These are phyloP conservation scores for Dianthus caryophyllus DNA, from an alignment of 148 eudicot genomes.

Conservation along the genomic window DNA sequence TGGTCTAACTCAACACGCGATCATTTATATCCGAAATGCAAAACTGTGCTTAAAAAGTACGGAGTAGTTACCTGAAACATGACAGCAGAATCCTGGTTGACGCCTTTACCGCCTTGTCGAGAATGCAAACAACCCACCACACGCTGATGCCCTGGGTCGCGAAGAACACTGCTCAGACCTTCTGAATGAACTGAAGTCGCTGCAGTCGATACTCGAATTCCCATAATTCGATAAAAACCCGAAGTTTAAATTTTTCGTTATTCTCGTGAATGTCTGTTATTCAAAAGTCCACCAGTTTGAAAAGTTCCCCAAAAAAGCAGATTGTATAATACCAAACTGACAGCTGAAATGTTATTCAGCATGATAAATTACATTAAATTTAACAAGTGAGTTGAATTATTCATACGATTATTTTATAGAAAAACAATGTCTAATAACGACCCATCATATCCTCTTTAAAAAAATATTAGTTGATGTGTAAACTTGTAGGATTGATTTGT, in stretches of 20 bases:
- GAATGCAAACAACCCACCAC: conserved; percentile 15
- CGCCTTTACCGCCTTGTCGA: conserved; percentile 20
- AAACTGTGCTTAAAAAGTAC: neutral
- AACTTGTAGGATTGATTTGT: conserved; percentile 23
- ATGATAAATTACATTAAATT: conserved; percentile 1
- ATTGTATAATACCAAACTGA: conserved; percentile 13
- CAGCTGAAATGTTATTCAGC: conserved; percentile 1
- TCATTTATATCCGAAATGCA: too few species aligned
- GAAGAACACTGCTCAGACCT: conserved; percentile 26
- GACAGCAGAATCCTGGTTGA: conserved; percentile 28
- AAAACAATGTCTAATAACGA: neutral
- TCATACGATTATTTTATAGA: neutral
- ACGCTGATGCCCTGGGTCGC: conserved; percentile 16
- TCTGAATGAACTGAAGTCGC: conserved; percentile 18
- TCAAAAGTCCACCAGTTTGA: conserved; percentile 13
- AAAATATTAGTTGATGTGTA: conserved; percentile 19
- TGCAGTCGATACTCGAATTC: conserved; percentile 18
- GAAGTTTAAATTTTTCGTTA: neutral
- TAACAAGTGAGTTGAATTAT: conserved; percentile 16
- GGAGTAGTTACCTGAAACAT: conserved; percentile 19
- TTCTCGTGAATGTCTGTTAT: conserved; percentile 1
- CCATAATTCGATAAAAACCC: conserved; percentile 15
- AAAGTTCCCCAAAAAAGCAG: conserved; percentile 4
- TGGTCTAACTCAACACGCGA: neutral
- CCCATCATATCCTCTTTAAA: neutral